Conservation (phyloP, 768 basidiomycete genomes). For the Porphyrellus cyaneotinctus region DNA sequence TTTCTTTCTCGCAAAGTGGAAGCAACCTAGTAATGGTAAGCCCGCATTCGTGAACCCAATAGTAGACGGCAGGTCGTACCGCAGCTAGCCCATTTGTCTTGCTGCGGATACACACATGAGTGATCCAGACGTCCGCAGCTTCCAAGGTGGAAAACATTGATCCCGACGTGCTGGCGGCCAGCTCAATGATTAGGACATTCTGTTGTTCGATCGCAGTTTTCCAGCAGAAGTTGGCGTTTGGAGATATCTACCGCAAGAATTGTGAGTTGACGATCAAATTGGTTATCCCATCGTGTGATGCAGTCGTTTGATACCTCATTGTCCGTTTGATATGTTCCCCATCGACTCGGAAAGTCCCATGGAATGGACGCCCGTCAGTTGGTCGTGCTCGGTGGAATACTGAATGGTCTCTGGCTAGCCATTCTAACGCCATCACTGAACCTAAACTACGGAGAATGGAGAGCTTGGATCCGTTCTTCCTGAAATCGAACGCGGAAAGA, state of each 20-base stretch:
- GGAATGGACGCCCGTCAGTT: not conserved
- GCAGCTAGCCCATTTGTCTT: not conserved
- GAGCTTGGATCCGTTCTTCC: not conserved
- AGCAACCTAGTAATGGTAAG: not conserved
- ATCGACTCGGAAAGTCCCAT: not conserved
- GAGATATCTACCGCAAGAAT: not conserved
- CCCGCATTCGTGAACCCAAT: not conserved
- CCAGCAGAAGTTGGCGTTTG: not conserved
- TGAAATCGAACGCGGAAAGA: not conserved
- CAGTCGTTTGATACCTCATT: not conserved
- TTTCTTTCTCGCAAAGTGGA: not conserved
- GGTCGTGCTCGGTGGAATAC: not conserved
- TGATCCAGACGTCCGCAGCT: not conserved
- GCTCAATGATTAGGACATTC: not conserved
- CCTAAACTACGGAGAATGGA: not conserved
- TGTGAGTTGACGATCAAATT: not conserved
- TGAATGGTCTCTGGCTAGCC: not conserved
- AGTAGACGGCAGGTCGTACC: not conserved
- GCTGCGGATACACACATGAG: not conserved
- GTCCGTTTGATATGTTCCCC: not conserved
- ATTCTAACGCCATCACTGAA: not conserved
- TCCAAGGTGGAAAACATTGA: not conserved
- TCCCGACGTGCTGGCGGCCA: not conserved
- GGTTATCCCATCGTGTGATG: not conserved
- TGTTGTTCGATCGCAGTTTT: not conserved